These are phyloP conservation scores for Raphanus raphanistrum DNA, from an alignment of 345 rosid species.

Conservation along the genomic window DNA sequence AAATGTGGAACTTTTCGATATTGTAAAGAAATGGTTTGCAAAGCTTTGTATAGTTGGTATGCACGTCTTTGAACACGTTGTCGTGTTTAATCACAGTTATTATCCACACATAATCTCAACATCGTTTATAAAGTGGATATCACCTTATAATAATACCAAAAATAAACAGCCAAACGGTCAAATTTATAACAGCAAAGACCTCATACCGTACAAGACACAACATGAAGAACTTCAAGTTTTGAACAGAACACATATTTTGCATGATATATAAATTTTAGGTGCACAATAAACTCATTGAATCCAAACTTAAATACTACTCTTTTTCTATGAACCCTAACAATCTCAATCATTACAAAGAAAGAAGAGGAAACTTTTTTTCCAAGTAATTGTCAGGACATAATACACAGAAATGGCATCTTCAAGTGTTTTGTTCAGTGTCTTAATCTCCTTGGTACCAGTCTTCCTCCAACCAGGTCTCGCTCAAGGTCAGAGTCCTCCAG, in stretches of 20 bases:
- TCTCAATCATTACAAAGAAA: background rate
- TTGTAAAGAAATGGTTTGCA: conserved; percentile 12
- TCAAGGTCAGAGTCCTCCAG: conserved; percentile 41
- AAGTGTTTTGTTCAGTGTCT: conserved; percentile 36
- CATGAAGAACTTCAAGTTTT: conserved; percentile 33
- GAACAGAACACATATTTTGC: conserved; percentile 15
- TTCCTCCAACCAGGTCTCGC: conserved; percentile 33
- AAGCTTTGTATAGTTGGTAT: conserved; percentile 27
- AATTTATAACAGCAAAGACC: conserved; percentile 5
- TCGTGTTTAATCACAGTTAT: conserved; percentile 16
- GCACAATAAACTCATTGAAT: conserved; percentile 36
- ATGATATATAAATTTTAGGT: background rate
- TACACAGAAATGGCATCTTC: conserved; percentile 26
- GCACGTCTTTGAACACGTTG: conserved; percentile 38
- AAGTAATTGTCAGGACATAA: background rate
- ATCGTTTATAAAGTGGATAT: no score
- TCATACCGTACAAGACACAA: background rate
- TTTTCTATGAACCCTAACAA: background rate
- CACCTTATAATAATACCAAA: background rate
- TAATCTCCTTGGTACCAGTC: conserved; percentile 32
- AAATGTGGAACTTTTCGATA: background rate
- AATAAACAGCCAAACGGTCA: conserved; percentile 7
- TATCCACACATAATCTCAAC: conserved; percentile 1
- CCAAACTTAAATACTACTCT: conserved; percentile 31
- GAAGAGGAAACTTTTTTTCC: conserved; percentile 33